Evolutionary conservation across 1,284 basidiomycete species (phyloP).

Genomic region (Cystobasidium sp.): DNA sequence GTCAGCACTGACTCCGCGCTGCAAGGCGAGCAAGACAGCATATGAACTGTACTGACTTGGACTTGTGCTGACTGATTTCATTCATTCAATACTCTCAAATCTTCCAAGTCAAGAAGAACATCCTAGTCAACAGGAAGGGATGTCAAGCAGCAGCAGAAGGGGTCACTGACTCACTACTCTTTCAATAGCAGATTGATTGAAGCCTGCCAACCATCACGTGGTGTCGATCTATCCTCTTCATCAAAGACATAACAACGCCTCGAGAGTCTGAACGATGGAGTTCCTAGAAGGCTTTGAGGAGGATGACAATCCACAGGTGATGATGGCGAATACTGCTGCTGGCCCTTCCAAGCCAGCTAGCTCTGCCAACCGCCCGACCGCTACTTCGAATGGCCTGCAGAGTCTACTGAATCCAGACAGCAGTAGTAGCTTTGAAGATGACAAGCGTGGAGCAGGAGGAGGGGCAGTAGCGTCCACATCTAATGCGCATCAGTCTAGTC

Average conservation of each 20-base stretch:
- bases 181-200: neutral
- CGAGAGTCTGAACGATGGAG: slow-evolving; percentile 7
- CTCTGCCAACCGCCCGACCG: no score
- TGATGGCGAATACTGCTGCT: neutral
- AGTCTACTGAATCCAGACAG: slow-evolving; percentile 11
- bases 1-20: neutral
- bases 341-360: neutral
- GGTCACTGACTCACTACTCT: neutral
- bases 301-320: slow-evolving; percentile 22
- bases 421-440: neutral
- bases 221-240: neutral
- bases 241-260: neutral
- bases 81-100: no score
- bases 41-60: neutral
- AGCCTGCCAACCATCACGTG: slow-evolving; percentile 9
- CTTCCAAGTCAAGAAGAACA: neutral
- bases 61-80: neutral
- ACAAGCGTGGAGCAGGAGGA: neutral
- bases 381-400: slow-evolving; percentile 1
- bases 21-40: neutral
- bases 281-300: slow-evolving; percentile 33
- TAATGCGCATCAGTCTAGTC: neutral
- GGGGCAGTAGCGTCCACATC: neutral
- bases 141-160: neutral
- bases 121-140: neutral